Percentiles rank a stretch among this genome's conserved stretches.
phyloP scores from a whole-genome alignment of 331 rosid species.

The Saraca asoca region DNA sequence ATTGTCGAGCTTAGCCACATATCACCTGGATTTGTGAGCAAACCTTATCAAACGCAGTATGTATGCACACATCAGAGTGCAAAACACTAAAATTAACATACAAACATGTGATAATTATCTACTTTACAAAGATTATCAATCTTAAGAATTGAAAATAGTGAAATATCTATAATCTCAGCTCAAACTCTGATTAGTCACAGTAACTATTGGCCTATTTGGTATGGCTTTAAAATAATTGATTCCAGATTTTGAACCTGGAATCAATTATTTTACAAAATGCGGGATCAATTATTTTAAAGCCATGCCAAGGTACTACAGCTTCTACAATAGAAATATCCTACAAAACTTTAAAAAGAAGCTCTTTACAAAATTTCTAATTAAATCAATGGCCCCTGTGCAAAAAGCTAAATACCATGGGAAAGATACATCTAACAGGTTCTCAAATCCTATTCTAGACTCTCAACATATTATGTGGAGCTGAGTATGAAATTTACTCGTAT shows the following conservation, averaged over 20 bases:
- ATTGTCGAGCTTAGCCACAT: slow-evolving; percentile 17
- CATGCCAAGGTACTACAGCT: too few relatives aligned
- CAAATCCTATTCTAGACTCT: slow-evolving; percentile 2
- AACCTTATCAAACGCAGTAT: slow-evolving; percentile 10
- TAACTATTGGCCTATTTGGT: neutral
- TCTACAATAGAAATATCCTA: too few relatives aligned
- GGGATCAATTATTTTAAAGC: too few relatives aligned
- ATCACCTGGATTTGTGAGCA: slow-evolving; percentile 38
- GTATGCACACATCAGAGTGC: neutral
- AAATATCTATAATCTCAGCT: neutral
- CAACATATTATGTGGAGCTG: slow-evolving; percentile 26
- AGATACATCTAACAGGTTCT: slow-evolving; percentile 10
- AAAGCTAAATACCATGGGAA: neutral
- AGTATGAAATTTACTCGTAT: slow-evolving; percentile 45
- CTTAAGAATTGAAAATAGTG: too few relatives aligned
- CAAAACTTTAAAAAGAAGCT: too few relatives aligned
- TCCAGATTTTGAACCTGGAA: too few relatives aligned
- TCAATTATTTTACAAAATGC: too few relatives aligned
- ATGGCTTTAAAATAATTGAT: too few relatives aligned
- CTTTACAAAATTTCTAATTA: neutral
- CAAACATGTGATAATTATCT: neutral
- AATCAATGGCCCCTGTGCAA: neutral
- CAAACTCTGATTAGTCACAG: slow-evolving; percentile 6
- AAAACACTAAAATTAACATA: slow-evolving; percentile 10
- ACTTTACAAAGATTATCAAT: too few relatives aligned